Evolutionary conservation across 192 early-diverging fungal species (phyloP), one percentile per base, ranked within the genome.

Genomic region (Gamsiella multidivaricata): DNA sequence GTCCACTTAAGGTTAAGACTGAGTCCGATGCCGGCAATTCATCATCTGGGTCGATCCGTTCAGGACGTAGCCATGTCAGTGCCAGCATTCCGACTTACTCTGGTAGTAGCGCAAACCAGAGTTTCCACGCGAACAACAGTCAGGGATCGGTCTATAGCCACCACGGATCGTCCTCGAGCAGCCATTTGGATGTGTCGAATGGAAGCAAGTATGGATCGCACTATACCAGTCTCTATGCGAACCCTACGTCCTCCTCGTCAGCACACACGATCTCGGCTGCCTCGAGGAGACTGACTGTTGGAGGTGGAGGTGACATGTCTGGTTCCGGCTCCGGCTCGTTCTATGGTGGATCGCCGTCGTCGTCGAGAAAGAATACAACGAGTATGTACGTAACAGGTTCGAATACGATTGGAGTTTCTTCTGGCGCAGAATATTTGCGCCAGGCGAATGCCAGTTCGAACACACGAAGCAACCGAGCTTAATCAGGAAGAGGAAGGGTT

Each of bases 301-400:
- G 65, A 50, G 65, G 65, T 41, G 56, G 36, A 9, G n/a, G 54
- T 31, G 56, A 36, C 18, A 42, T 28, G 49, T n/a, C 26, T 3
- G 45, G 54, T 42, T 37, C 17, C 1, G 56, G 39, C 20, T 39
- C 25, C 10, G 41, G 41, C 7, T 32, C 59, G 15, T 68, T 51
- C 26, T 51, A 64, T 41, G 65, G 74, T 20, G 50, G 56, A 15
- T 59, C 55, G 33, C 29, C 42, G 17, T 32, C 46, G 26, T 57
- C 60, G 1, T 61, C 65, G 5, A 57, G 74, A 23, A 78, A 78
- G 74, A 69, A 68, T 23, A 28, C 66, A 12, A 42, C 73, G 22
- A 78, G 74, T 36, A 69, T 78, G 74, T 78, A 78, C 45, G 65
- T 59, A 7, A 59, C 65, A 28, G 74, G 74, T 17, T 78, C 74